Evolutionary conservation across 2,329 filamentous ascomycete species (phyloP).

Genomic region (Chaetomium sp.): DNA sequence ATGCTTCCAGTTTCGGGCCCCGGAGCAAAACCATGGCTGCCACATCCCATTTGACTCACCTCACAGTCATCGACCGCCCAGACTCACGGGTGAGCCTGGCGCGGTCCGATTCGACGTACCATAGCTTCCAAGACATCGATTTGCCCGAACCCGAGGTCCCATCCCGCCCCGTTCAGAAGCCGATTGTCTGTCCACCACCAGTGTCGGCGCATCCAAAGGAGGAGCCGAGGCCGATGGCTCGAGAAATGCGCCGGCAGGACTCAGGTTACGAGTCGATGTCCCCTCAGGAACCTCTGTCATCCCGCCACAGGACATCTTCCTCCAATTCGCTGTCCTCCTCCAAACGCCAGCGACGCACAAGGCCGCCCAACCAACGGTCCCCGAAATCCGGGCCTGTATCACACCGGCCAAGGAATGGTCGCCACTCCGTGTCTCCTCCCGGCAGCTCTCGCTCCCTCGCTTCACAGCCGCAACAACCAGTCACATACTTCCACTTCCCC

Average conservation of each 20-base stretch:
- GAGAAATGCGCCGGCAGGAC: constrained; percentile 57
- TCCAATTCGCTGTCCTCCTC: constrained; percentile 39
- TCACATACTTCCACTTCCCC: constrained; percentile 49
- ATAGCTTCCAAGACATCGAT: constrained; percentile 57
- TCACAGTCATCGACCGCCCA: constrained; percentile 33
- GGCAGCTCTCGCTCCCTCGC: constrained; percentile 38
- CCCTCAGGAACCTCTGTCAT: constrained; percentile 44
- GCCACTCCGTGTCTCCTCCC: constrained; percentile 36
- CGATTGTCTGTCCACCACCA: constrained; percentile 27
- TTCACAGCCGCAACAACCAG: constrained; percentile 36
- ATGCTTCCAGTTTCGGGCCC: constrained; percentile 25
- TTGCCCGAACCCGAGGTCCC: constrained; percentile 45
- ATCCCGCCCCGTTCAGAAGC: constrained; percentile 34
- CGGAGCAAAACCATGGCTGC: constrained; percentile 21
- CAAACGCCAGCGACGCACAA: constrained; percentile 41
- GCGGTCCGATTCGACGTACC: constrained; percentile 54
- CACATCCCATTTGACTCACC: constrained; percentile 28
- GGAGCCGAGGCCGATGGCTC: constrained; percentile 40
- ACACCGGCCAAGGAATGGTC: constrained; percentile 34
- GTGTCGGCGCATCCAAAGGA: constrained; percentile 28
- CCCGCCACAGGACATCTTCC: constrained; percentile 36
- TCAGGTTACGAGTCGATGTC: constrained; percentile 60
- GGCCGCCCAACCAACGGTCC: constrained; percentile 48
- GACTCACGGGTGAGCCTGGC: constrained; percentile 47
- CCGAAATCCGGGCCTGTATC: constrained; percentile 43